Evolutionary conservation across 805 yeast genomes (phyloP).

Genomic region (Pichia paraexigua): DNA sequence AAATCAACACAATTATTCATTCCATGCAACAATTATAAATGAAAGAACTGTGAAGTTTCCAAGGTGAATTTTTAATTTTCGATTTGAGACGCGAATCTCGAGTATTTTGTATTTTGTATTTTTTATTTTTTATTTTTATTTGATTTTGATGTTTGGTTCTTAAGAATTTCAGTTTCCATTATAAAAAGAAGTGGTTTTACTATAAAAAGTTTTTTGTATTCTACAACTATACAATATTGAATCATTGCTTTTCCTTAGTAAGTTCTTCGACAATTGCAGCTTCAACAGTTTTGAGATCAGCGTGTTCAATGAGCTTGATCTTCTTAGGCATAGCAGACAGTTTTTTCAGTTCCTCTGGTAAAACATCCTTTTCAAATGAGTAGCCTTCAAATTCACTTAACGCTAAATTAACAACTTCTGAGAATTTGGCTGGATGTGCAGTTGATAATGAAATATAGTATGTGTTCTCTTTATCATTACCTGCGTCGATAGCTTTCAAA

Average conservation of each 20-base stretch:
- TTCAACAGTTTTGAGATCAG: constrained; percentile 71
- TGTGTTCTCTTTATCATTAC: constrained; percentile 27
- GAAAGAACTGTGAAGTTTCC: background rate
- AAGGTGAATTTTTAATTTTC: background rate
- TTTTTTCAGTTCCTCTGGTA: constrained; percentile 78
- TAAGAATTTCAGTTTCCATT: background rate
- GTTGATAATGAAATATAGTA: constrained; percentile 78
- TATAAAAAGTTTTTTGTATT: background rate
- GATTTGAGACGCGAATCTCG: background rate
- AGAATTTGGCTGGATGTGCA: constrained; percentile 98
- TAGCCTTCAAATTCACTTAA: constrained; percentile 59
- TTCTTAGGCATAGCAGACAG: constrained; percentile 68
- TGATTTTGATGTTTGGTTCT: background rate
- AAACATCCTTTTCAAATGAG: constrained; percentile 78
- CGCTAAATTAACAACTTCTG: constrained; percentile 89
- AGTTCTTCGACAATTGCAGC: constrained; percentile 67
- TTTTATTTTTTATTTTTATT: too few relatives aligned
- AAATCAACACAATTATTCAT: too few relatives aligned
- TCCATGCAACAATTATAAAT: background rate
- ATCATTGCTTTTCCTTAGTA: constrained; percentile 30
- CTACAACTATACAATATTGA: background rate
- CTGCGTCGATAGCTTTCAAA: constrained; percentile 45
- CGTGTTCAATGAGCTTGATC: constrained; percentile 59
- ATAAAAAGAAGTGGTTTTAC: background rate
- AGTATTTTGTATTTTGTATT: too few relatives aligned